Conservation (phyloP, 2,329 filamentous ascomycete species). For the Aspergillus quadricinctus region DNA sequence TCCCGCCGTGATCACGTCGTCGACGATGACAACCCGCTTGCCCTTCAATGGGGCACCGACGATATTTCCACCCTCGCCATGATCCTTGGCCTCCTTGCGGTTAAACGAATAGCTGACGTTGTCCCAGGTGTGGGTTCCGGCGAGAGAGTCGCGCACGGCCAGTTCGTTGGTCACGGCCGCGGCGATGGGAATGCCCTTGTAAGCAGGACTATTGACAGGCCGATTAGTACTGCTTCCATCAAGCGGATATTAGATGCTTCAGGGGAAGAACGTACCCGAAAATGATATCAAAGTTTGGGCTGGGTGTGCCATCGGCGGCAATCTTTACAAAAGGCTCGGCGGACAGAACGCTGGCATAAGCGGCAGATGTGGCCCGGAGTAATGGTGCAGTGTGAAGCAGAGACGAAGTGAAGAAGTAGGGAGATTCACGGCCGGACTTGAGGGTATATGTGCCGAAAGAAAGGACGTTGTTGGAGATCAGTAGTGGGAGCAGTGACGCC, state of each 20-base stretch:
- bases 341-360: conserved; percentile 66
- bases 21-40: conserved; percentile 82
- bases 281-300: conserved; percentile 70
- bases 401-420: conserved; percentile 98
- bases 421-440: conserved; percentile 84
- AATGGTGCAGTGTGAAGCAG: conserved; percentile 80
- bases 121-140: conserved; percentile 52
- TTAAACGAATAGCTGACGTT: conserved; percentile 83
- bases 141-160: conserved; percentile 56
- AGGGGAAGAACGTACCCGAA: conserved; percentile 54
- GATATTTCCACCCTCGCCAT: conserved; percentile 90
- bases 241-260: not conserved
- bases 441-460: conserved; percentile 54
- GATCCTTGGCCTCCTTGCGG: conserved; percentile 92
- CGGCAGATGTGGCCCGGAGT: conserved; percentile 70
- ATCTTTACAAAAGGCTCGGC: conserved; percentile 41
- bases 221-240: not conserved
- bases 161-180: conserved; percentile 73
- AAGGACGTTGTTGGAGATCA: conserved; percentile 39
- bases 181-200: conserved; percentile 94
- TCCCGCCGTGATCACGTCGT: conserved; percentile 94
- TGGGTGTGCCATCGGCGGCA: conserved; percentile 29
- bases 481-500: conserved; percentile 33
- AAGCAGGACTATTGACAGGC: conserved; percentile 59
- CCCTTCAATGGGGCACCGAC: conserved; percentile 82